Base-by-base conservation (phyloP, 495 filamentous ascomycete genomes). In the Viridothelium virens region DNA sequence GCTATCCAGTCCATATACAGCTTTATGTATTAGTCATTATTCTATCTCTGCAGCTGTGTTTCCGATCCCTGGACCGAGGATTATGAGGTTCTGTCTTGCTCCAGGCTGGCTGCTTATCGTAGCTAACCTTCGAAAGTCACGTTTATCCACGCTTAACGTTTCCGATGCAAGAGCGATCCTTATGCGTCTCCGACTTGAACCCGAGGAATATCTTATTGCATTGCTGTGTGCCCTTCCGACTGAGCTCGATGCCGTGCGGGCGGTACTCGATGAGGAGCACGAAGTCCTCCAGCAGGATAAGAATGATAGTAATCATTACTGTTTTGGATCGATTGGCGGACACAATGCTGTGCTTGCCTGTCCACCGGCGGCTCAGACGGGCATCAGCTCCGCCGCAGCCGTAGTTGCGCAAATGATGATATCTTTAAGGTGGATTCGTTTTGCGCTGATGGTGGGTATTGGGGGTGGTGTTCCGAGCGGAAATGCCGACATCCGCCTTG, bases 201-300 rank as follows among this genome's bases (percentile, higher is more conserved):
- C 7, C 4, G 70, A 75, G 44, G 46, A 74, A 5, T 80, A 78
- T 63, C 73, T 71, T 0, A 69, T 79, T 53, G 77, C 63, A 37
- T 79, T 74, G 76, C 67, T 80, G 3, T 79, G 77, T 39, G 75
- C 75, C 0, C 66, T 78, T 16, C 61, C 63, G 3, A 69, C 75
- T 18, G 78, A 80, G 48, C 66, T 77, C 63, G 73, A 72, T 39
- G 77, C 76, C 41, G 77, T 73, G 36, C 67, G 62, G 36, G 69
- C 66, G 2, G 71, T 75, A 73, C 67, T 80, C 14, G 76, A 79
- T 61, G 63, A 71, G 11, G 34, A 68, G 31, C 76, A 79, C 68
- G 63, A 65, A 34, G 4, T 38, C 34, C 36, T 76, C 18, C 72
- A 9, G 68, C 62, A 2, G 16, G 44, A 72, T 38, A 44, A 10